A percentile compares a stretch with the other conserved stretches of the same genome.
Conservation (phyloP, 1,284 basidiomycete species). For the Cryptococcus sp. region DNA sequence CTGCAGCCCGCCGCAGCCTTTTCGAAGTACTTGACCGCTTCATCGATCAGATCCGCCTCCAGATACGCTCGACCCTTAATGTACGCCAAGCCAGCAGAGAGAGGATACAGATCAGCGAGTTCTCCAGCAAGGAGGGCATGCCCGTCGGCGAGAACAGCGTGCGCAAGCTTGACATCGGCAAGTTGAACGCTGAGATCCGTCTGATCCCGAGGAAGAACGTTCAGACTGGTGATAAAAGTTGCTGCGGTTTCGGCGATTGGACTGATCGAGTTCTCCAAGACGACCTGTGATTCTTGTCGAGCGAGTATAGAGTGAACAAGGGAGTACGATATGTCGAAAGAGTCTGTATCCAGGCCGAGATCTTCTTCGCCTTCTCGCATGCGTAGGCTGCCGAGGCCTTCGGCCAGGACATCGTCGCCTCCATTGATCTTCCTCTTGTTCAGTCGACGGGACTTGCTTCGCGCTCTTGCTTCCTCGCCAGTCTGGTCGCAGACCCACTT, state of each 20-base stretch:
- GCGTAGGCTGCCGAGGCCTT: conserved; percentile 56
- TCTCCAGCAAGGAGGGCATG: conserved; percentile 66
- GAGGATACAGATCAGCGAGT: conserved; percentile 70
- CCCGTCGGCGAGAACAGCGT: conserved; percentile 66
- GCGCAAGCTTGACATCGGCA: conserved; percentile 68
- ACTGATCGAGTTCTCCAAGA: conserved; percentile 61
- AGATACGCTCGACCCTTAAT: conserved; percentile 69
- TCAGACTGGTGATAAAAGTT: conserved; percentile 26
- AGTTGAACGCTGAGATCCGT: conserved; percentile 34
- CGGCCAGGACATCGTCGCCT: conserved; percentile 37
- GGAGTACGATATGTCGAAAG: conserved; percentile 60
- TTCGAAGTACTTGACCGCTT: conserved; percentile 70
- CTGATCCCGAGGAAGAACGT: conserved; percentile 14
- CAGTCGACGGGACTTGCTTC: conserved; percentile 13
- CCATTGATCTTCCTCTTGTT: conserved; percentile 25
- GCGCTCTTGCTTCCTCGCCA: conserved; percentile 27
- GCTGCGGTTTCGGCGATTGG: conserved; percentile 65
- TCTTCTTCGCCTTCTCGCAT: conserved; percentile 29
- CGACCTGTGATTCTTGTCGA: conserved; percentile 26
- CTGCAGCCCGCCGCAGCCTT: conserved; percentile 70
- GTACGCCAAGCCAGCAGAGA: conserved; percentile 72
- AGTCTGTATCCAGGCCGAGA: conserved; percentile 29
- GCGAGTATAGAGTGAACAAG: conserved; percentile 69
- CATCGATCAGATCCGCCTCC: conserved; percentile 69
- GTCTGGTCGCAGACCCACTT: conserved; percentile 46